Evolutionary conservation across 1,284 basidiomycete genomes (phyloP).

Genomic region (Boletus chippewaensis): DNA sequence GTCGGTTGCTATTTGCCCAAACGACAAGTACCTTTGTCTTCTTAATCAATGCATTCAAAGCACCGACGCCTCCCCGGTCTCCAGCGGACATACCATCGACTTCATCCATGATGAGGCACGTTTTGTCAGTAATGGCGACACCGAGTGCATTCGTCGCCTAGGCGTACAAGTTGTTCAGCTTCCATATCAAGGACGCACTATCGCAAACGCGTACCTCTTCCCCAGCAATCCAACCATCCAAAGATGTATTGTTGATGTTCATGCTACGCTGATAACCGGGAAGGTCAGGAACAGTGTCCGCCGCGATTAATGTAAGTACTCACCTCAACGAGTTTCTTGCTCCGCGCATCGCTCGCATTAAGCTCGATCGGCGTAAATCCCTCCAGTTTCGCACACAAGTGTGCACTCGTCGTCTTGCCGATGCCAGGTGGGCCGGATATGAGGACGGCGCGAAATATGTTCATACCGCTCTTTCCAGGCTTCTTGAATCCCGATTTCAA

Average conservation of each 20-base stretch:
- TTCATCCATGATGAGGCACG: conserved; percentile 98
- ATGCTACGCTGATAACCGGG: conserved; percentile 57
- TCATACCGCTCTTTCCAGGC: conserved; percentile 88
- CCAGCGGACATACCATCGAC: conserved; percentile 99
- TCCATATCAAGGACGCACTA: background rate
- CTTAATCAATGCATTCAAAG: conserved; percentile 86
- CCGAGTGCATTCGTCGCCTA: conserved; percentile 64
- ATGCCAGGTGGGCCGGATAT: conserved; percentile 94
- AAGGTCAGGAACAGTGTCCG: background rate
- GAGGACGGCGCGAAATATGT: conserved; percentile 80
- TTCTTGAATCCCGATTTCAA: conserved; percentile 82
- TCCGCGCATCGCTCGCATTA: conserved; percentile 92
- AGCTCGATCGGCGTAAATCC: conserved; percentile 93
- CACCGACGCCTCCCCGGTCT: conserved; percentile 93
- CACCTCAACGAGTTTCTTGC: conserved; percentile 95
- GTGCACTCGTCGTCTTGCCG: conserved; percentile 96
- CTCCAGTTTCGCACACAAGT: conserved; percentile 81
- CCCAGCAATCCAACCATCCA: conserved; percentile 83
- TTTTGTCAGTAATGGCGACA: conserved; percentile 68
- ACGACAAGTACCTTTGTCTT: conserved; percentile 69
- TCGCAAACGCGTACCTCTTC: conserved; percentile 36
- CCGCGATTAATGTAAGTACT: conserved; percentile 1
- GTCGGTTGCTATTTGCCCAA: background rate
- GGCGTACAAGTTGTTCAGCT: background rate
- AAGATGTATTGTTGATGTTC: conserved; percentile 80